phyloP scores from a whole-genome alignment of 2,329 filamentous ascomycete species.

The Neonectria faginata region DNA sequence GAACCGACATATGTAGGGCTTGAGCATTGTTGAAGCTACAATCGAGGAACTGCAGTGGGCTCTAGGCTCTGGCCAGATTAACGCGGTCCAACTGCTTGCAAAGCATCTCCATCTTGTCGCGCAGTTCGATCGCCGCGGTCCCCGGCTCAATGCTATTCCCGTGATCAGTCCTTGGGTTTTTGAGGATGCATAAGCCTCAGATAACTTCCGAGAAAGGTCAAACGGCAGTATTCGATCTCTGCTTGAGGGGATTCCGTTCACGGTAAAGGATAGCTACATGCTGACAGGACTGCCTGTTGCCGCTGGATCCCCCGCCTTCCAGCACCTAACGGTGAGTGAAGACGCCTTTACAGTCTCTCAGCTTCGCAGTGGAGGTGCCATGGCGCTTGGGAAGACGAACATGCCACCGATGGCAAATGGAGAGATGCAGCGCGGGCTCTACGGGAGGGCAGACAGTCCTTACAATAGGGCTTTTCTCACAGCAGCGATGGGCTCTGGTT shows the following conservation, averaged over 20 bases:
- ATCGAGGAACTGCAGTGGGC: slow-evolving; percentile 44
- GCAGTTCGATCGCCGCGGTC: slow-evolving; percentile 40
- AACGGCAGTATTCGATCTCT: not conserved
- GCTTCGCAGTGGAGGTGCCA: slow-evolving; percentile 52
- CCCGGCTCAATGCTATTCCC: slow-evolving; percentile 43
- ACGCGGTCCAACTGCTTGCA: slow-evolving; percentile 45
- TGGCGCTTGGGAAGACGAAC: slow-evolving; percentile 60
- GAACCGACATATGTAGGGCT: too few relatives aligned
- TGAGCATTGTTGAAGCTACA: slow-evolving; percentile 38
- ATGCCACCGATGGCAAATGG: slow-evolving; percentile 69
- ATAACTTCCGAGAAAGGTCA: slow-evolving; percentile 35
- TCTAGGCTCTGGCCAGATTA: slow-evolving; percentile 35
- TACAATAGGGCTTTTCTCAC: slow-evolving; percentile 66
- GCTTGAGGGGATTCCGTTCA: slow-evolving; percentile 68
- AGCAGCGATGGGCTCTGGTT: slow-evolving; percentile 67
- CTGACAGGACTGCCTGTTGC: slow-evolving; percentile 64
- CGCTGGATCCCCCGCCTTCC: slow-evolving; percentile 65
- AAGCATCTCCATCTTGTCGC: slow-evolving; percentile 43
- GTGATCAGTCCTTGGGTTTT: slow-evolving; percentile 44
- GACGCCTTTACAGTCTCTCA: slow-evolving; percentile 63
- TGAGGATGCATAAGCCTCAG: slow-evolving; percentile 43
- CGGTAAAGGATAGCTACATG: slow-evolving; percentile 69
- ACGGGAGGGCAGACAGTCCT: slow-evolving; percentile 66
- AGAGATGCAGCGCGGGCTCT: slow-evolving; percentile 69
- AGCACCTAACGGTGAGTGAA: slow-evolving; percentile 60